phyloP scores from a whole-genome alignment of 192 early-diverging fungal genomes.

The Kappamyces sp. region DNA sequence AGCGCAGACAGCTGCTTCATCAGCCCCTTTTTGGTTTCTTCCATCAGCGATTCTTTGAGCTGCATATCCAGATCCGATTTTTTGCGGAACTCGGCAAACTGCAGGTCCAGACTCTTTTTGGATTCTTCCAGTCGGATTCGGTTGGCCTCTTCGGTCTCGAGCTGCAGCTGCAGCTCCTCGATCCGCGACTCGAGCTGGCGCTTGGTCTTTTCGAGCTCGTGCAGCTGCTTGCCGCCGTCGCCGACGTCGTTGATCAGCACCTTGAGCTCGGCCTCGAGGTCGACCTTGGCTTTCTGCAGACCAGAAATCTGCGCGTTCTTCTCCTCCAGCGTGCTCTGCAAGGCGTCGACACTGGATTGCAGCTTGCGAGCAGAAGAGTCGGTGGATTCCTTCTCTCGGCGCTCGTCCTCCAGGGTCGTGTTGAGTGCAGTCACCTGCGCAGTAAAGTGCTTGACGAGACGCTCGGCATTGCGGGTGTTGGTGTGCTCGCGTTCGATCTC shows the following conservation, averaged over 20 bases:
- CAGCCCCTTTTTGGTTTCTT: conserved; percentile 68
- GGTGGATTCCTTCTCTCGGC: conserved; percentile 48
- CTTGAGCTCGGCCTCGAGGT: conserved; percentile 62
- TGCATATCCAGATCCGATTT: conserved; percentile 50
- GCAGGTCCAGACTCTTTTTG: conserved; percentile 51
- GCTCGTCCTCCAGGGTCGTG: conserved; percentile 51
- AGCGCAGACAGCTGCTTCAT: conserved; percentile 57
- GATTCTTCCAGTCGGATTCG: conserved; percentile 54
- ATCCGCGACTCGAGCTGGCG: conserved; percentile 55
- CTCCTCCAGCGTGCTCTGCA: conserved; percentile 56
- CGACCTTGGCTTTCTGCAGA: conserved; percentile 56
- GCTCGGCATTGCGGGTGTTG: conserved; percentile 57
- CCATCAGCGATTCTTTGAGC: conserved; percentile 60
- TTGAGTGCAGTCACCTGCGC: conserved; percentile 47
- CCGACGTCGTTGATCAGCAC: conserved; percentile 66
- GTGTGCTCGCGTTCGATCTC: conserved; percentile 73
- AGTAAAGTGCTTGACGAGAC: conserved; percentile 53
- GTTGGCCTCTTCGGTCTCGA: conserved; percentile 55
- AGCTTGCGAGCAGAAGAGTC: conserved; percentile 58
- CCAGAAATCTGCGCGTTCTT: conserved; percentile 41
- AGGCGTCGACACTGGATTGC: conserved; percentile 47
- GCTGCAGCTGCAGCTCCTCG: conserved; percentile 51
- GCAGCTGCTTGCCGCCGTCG: conserved; percentile 67
- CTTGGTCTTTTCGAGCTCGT: conserved; percentile 65
- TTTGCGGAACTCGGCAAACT: conserved; percentile 63